Conservation (phyloP, 345 rosid species). For the Cardamine occulta region DNA sequence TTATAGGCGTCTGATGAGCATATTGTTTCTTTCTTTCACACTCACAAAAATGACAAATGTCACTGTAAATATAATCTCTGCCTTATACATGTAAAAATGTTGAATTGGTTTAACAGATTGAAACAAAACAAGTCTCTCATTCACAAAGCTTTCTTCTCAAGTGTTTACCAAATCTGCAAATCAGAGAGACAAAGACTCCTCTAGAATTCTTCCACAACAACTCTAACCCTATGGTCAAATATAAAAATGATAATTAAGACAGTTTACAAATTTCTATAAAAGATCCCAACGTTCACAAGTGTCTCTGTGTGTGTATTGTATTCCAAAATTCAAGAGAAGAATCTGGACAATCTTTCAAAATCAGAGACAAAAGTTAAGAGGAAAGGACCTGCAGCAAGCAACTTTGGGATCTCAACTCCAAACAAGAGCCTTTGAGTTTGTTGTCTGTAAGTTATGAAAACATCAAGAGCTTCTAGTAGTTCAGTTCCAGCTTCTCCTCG, state of each 20-base stretch:
- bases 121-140: conserved; percentile 3
- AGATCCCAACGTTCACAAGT: conserved; percentile 25
- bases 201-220: conserved; percentile 11
- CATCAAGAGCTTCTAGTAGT: conserved; percentile 13
- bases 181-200: conserved; percentile 10
- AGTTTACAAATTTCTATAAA: conserved; percentile 1
- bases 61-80: conserved; percentile 29
- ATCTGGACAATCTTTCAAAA: conserved; percentile 32
- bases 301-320: conserved; percentile 12
- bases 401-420: conserved; percentile 31
- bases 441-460: conserved; percentile 25
- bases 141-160: conserved; percentile 21
- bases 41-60: neutral
- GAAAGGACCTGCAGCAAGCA: conserved; percentile 32
- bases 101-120: conserved; percentile 28
- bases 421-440: conserved; percentile 23
- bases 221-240: conserved; percentile 21
- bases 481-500: conserved; percentile 46
- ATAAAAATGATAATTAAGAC: neutral
- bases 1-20: conserved; percentile 43
- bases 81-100: conserved; percentile 38
- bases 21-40: conserved; percentile 18
- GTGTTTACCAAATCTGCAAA: conserved; percentile 9
- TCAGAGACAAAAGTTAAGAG: conserved; percentile 21
- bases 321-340: conserved; percentile 21